Evolutionary conservation across 2,329 filamentous ascomycete species (phyloP), one percentile per base, ranked within the genome.

Genomic region (Myriosclerotinia curreyana): DNA sequence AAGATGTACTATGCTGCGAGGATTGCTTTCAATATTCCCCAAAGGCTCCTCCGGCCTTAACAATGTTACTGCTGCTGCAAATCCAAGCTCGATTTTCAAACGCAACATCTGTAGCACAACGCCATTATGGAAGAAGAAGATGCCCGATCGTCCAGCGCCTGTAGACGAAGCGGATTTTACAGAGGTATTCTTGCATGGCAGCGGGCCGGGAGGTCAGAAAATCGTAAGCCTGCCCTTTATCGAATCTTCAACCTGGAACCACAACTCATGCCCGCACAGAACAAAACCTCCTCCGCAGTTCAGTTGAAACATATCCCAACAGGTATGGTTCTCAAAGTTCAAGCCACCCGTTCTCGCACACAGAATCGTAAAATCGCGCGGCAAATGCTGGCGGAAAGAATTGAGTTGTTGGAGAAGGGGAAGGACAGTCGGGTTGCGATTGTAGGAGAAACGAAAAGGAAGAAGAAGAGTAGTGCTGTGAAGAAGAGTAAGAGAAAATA

Each of bases 221-320:
- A 98, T 98, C 79, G 89, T 92, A 77, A 62, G 79, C 75, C 5
- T 36, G 44, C 65, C 56, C 59, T 20, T 54, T 25, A 53, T 52
- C 17, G 20, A 17, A 49, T 62, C 58, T 8, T 31, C 15, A 64
- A 12, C 14, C 56, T 51, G 9, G 9, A 28, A 20, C 60, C 31
- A 25, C 17, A 53, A 34, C 46, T 50, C 22, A 49, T 44, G 53
- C n/a, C 22, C 34, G 25, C 36, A 50, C 66, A 88, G 89, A 99
- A 99, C 79, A 99, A 99, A 85, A 99, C 95, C 34, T 92, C 88
- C 69, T 97, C 91, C 0, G 94, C 94, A 46, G 94, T 97, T 2
- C 95, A 99, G 75, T 82, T 99, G 44, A 95, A 89, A 70, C 95
- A 99, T 76, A 79, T 90, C 20, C 92, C 94, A 7, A 96, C 93